These are phyloP conservation scores for Lasiodiplodia sp. DNA, from an alignment of 2,329 filamentous ascomycete genomes.

Conservation along the genomic window DNA sequence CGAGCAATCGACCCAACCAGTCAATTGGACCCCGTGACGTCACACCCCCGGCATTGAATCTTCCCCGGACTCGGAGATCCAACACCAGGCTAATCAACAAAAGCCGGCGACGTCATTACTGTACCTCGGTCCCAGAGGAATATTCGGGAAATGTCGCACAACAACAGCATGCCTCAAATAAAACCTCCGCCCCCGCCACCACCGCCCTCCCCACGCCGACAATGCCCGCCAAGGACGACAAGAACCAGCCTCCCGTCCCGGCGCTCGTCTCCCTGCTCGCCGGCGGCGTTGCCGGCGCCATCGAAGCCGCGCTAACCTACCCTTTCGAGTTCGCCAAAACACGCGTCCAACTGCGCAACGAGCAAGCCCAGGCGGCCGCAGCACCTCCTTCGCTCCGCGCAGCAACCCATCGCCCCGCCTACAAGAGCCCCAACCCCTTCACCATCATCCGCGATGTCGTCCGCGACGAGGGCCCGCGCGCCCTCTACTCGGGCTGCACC, in stretches of 20 bases:
- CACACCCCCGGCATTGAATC: not conserved
- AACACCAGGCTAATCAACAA: too few species aligned
- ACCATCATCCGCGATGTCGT: slow-evolving; percentile 63
- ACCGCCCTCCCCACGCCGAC: not conserved
- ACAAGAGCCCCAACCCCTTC: slow-evolving; percentile 59
- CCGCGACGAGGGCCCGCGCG: slow-evolving; percentile 62
- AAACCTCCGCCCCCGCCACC: not conserved
- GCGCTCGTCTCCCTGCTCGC: slow-evolving; percentile 43
- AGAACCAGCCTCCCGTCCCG: not conserved
- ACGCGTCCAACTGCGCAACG: slow-evolving; percentile 62
- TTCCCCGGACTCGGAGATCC: too few species aligned
- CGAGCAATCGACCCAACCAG: not conserved
- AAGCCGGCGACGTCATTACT: too few species aligned
- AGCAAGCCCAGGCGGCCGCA: slow-evolving; percentile 31
- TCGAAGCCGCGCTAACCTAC: slow-evolving; percentile 55
- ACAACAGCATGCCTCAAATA: too few species aligned
- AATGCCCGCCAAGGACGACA: not conserved
- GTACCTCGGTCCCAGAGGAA: too few species aligned
- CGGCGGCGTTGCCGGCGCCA: slow-evolving; percentile 49
- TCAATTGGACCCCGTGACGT: not conserved
- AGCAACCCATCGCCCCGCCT: slow-evolving; percentile 15
- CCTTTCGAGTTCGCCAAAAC: slow-evolving; percentile 75
- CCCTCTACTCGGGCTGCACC: slow-evolving; percentile 69
- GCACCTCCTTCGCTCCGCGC: slow-evolving; percentile 65
- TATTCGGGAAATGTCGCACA: too few species aligned